These are phyloP conservation scores for Tylopilus subfusipes DNA, from an alignment of 768 basidiomycete species.

Conservation along the genomic window DNA sequence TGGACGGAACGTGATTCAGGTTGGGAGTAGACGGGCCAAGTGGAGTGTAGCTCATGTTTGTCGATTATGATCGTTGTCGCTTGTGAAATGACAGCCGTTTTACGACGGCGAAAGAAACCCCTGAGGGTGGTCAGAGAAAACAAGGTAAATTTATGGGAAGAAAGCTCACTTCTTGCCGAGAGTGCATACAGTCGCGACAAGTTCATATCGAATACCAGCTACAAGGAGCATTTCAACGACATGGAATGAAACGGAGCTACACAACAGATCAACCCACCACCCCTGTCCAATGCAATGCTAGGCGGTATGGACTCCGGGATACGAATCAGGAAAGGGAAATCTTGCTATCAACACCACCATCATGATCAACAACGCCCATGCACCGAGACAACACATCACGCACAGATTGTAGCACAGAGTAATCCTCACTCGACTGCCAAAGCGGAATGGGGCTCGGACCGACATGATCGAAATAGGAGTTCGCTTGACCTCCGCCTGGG, in stretches of 20 bases:
- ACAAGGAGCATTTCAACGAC: background rate
- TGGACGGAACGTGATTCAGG: slow-evolving; percentile 63
- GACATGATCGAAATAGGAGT: slow-evolving; percentile 76
- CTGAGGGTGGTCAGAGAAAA: slow-evolving; percentile 24
- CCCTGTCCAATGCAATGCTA: slow-evolving; percentile 73
- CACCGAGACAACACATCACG: slow-evolving; percentile 15
- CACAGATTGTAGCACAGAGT: slow-evolving; percentile 64
- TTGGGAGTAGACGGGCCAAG: slow-evolving; percentile 89
- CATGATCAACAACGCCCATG: background rate
- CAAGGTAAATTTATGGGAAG: background rate
- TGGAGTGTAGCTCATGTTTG: slow-evolving; percentile 91
- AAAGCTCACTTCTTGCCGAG: slow-evolving; percentile 75
- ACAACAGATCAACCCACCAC: slow-evolving; percentile 42
- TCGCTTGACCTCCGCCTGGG: slow-evolving; percentile 63
- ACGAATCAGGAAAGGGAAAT: slow-evolving; percentile 86
- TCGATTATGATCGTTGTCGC: slow-evolving; percentile 76
- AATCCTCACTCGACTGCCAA: slow-evolving; percentile 80
- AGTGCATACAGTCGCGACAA: slow-evolving; percentile 81
- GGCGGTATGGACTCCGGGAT: slow-evolving; percentile 93
- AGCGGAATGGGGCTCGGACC: slow-evolving; percentile 79
- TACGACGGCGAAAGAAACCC: slow-evolving; percentile 79
- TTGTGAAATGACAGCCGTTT: slow-evolving; percentile 64
- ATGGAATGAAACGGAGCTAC: background rate
- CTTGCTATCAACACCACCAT: slow-evolving; percentile 50
- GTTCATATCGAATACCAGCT: slow-evolving; percentile 88